These are phyloP conservation scores for Globisporangium carolinianum DNA, from an alignment of 352 stramenopile species.

Conservation along the genomic window DNA sequence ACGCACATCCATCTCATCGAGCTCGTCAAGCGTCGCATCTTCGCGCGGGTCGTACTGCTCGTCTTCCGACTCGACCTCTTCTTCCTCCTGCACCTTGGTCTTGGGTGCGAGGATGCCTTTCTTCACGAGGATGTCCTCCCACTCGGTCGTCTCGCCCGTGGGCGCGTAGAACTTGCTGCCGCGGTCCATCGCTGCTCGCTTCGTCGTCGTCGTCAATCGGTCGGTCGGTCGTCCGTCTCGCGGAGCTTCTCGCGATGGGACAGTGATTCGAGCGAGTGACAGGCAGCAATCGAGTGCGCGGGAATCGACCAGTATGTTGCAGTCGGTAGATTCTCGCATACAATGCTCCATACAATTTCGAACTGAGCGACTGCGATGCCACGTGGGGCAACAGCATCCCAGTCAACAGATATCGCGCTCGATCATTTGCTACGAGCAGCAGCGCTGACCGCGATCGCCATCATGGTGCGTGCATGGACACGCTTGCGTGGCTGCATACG, in stretches of 20 bases:
- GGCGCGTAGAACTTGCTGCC: slow-evolving; percentile 82
- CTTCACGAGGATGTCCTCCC: slow-evolving; percentile 87
- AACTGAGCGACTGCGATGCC: background rate
- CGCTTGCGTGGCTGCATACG: background rate
- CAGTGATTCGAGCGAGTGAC: background rate
- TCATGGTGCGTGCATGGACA: background rate
- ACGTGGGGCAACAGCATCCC: background rate
- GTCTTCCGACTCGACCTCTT: slow-evolving; percentile 58
- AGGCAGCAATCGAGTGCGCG: background rate
- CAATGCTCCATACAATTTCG: no score
- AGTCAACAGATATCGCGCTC: background rate
- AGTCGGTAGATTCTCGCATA: background rate
- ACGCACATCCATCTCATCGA: slow-evolving; percentile 76
- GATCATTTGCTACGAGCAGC: background rate
- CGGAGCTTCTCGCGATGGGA: background rate
- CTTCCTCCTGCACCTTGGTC: slow-evolving; percentile 80
- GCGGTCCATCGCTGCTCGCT: slow-evolving; percentile 31
- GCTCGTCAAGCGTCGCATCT: slow-evolving; percentile 75
- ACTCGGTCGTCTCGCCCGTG: slow-evolving; percentile 86
- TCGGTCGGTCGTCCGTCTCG: no score
- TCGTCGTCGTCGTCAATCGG: slow-evolving; percentile 1
- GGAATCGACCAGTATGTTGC: background rate
- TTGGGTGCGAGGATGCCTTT: slow-evolving; percentile 85
- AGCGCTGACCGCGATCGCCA: background rate
- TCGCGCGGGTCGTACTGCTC: slow-evolving; percentile 69